phyloP scores from a whole-genome alignment of 495 filamentous ascomycete species.

The Penicillium soppii region DNA sequence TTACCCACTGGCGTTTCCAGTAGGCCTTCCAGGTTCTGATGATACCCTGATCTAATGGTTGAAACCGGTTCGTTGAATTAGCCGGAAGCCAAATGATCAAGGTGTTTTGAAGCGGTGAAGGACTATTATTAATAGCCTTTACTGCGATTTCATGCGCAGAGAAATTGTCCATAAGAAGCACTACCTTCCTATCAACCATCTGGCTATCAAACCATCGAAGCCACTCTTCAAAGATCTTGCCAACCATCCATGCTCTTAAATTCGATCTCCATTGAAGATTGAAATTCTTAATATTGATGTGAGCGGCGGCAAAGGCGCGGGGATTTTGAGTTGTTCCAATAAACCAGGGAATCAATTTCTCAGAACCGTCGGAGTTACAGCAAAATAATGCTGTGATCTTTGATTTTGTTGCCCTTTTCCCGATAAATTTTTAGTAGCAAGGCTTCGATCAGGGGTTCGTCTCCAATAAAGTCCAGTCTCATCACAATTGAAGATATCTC shows the following conservation, averaged over 20 bases:
- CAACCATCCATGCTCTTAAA: not conserved
- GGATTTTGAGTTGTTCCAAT: not conserved
- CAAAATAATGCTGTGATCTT: not conserved
- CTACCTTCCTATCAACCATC: not conserved
- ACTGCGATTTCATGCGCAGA: not conserved
- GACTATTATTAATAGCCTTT: not conserved
- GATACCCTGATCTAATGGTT: not conserved
- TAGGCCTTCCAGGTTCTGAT: not conserved
- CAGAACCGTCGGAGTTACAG: not conserved
- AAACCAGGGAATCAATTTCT: not conserved
- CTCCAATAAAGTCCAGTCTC: no score
- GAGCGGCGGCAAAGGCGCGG: not conserved
- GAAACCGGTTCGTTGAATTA: not conserved
- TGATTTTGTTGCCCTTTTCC: not conserved
- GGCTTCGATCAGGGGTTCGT: not conserved
- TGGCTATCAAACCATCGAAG: not conserved
- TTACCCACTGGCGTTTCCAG: not conserved
- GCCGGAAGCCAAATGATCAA: not conserved
- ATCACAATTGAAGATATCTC: no score
- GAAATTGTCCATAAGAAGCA: not conserved
- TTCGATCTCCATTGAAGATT: not conserved
- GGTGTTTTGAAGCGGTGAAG: not conserved
- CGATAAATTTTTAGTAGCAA: not conserved
- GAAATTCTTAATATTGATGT: not conserved
- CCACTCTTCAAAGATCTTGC: not conserved